Evolutionary conservation across 129 eudicot species (phyloP), one percentile per base, ranked within the genome.

Genomic region (Heracleum sosnowskyi): DNA sequence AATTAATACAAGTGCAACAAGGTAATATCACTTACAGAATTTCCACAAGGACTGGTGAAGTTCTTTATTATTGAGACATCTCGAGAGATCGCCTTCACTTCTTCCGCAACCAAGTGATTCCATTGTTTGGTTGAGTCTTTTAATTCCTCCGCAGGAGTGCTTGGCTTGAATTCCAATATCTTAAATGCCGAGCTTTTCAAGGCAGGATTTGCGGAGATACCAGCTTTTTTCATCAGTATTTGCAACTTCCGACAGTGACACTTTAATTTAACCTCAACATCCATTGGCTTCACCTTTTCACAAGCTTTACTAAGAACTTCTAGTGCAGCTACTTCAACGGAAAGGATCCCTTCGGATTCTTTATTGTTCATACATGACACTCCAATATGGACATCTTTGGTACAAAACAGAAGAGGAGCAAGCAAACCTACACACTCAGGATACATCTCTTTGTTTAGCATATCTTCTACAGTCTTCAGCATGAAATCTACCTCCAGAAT

Each of bases 161-260:
- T 71, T 28, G 77, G 44, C 3, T 42, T 74, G 18, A 44, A 28
- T 28, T 34, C 80, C 62, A 33, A 39, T 31, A 79, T 44, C 78
- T 75, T 81, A 66, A 40, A 16, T 39, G 72, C 41, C 11, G 71
- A 45, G 73, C 73, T 85, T 77, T 76, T 79, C n/a, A 90, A 85
- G 81, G 77, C 74, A 86, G 79, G 78, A 63, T 77, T 53, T 78
- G 79, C 83, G 26, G 81, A 88, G 86, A 91, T 81, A 64, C 97
- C 93, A 84, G 83, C 86, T 75, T 92, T 90, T 75, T 86, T 68
- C 89, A 95, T 84, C 78, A 95, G 95, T 73, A 90, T 87, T 71
- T 85, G 89, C 49, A 95, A 88, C 78, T 90, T 95, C 76, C 89
- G 88, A 72, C 79, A 81, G 83, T 95, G 99, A 78, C 96, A 95